These are phyloP conservation scores for Hyphodiscus hymeniophilus DNA, from an alignment of 495 filamentous ascomycete species.

Conservation along the genomic window DNA sequence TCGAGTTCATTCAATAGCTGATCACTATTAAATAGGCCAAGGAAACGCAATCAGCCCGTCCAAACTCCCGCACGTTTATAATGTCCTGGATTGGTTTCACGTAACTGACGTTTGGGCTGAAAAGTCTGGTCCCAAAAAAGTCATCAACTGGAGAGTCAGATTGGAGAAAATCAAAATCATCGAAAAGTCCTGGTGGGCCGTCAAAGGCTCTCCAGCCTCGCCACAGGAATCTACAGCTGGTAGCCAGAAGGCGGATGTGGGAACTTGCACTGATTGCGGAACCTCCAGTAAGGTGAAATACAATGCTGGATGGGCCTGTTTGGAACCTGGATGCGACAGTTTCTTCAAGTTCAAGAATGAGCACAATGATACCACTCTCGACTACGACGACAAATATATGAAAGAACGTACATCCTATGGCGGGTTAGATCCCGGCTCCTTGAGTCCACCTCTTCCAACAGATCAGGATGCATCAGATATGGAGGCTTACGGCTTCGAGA, in stretches of 20 bases:
- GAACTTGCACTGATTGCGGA: constrained; percentile 21
- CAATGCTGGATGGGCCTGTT: constrained; percentile 59
- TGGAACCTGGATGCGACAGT: constrained; percentile 42
- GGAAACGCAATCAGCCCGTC: constrained; percentile 43
- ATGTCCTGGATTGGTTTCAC: constrained; percentile 66
- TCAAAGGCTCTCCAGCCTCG: constrained; percentile 23
- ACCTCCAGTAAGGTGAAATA: constrained; percentile 30
- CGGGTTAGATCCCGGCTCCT: constrained; percentile 22
- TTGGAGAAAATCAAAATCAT: constrained; percentile 61
- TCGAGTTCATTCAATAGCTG: constrained; percentile 1
- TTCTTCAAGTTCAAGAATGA: constrained; percentile 48
- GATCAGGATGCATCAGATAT: neutral
- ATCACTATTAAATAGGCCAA: constrained; percentile 33
- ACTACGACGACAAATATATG: constrained; percentile 55
- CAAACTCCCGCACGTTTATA: constrained; percentile 54
- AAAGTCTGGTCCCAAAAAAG: constrained; percentile 25
- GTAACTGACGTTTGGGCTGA: constrained; percentile 70
- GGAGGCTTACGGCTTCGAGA: constrained; percentile 28
- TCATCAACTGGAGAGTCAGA: constrained; percentile 47
- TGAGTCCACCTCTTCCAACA: constrained; percentile 29
- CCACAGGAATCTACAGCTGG: neutral
- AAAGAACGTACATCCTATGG: constrained; percentile 27
- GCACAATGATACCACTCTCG: constrained; percentile 29
- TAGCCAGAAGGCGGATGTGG: neutral
- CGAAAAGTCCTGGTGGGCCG: constrained; percentile 62